Percentiles rank a stretch among this genome's conserved stretches.
Evolutionary conservation across 768 basidiomycete species (phyloP).

Genomic region (Xanthoconium stramineum): DNA sequence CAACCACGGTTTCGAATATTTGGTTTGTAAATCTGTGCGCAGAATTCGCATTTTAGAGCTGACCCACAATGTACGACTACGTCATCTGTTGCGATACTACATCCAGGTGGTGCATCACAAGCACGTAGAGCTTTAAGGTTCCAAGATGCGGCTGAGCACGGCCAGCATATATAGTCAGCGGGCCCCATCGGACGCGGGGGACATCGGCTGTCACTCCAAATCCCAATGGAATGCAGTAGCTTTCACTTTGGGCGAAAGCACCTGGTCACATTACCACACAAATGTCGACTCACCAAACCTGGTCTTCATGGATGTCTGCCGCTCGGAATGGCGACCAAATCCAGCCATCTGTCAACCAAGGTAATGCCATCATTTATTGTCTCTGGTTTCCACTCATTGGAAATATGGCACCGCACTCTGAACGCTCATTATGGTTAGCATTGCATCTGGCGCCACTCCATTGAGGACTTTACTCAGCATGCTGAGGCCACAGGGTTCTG

Average conservation of each 20-base stretch:
- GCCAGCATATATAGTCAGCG: not conserved
- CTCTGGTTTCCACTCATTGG: slow-evolving; percentile 10
- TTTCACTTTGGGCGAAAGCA: slow-evolving; percentile 1
- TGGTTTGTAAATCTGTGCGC: not conserved
- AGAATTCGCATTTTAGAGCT: not conserved
- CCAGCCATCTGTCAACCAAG: slow-evolving; percentile 15
- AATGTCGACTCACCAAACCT: not conserved
- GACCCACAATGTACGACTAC: not conserved
- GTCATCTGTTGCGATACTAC: not conserved
- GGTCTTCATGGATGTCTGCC: slow-evolving; percentile 1
- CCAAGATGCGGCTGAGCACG: not conserved
- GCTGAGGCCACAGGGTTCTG: slow-evolving; percentile 1
- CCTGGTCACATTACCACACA: not conserved
- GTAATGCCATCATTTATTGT: slow-evolving; percentile 20
- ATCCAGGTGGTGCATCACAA: not conserved
- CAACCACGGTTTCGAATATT: not conserved
- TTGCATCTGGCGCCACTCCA: too few species aligned
- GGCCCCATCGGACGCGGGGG: not conserved
- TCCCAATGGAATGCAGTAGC: not conserved
- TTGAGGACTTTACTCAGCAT: slow-evolving; percentile 8
- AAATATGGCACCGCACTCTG: not conserved
- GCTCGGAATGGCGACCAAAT: slow-evolving; percentile 12
- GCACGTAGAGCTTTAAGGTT: not conserved
- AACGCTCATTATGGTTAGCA: too few species aligned
- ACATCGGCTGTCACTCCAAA: not conserved